phyloP scores from a whole-genome alignment of 1,139 yeast genomes.

The Zygosaccharomyces pseudobailii region DNA sequence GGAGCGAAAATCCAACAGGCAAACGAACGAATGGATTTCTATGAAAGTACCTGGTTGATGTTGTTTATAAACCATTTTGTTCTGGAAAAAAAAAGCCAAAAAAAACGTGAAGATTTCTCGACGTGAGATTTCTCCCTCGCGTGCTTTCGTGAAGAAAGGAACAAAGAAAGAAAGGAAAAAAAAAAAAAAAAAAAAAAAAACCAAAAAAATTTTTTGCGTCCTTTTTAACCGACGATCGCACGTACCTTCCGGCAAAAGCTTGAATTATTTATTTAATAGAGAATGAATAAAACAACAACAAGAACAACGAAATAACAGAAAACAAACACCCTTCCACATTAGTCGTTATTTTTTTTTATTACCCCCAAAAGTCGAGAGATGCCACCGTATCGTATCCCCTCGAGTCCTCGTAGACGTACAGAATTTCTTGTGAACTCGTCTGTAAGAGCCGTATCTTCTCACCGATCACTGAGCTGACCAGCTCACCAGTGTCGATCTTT shows the following conservation, averaged over 20 bases:
- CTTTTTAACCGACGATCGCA: neutral
- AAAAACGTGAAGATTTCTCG: neutral
- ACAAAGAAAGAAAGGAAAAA: neutral
- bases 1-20: neutral
- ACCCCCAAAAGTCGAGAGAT: conserved; percentile 81
- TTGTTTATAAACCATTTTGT: neutral
- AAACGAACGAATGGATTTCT: neutral
- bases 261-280: neutral
- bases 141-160: neutral
- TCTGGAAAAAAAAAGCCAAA: neutral
- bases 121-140: neutral
- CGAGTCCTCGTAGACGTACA: conserved; percentile 89
- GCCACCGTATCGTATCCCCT: conserved; percentile 89
- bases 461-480: conserved; percentile 87
- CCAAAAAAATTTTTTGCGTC: too few relatives aligned
- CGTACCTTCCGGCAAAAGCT: neutral
- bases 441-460: conserved; percentile 87
- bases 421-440: conserved; percentile 86
- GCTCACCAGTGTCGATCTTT: conserved; percentile 80
- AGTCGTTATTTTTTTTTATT: neutral
- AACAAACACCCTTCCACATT: neutral
- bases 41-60: neutral
- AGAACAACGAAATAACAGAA: neutral
- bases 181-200: too few relatives aligned
- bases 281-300: neutral